Conservation (phyloP, 164 flowering plant genomes). For the Litsea cubeba region DNA sequence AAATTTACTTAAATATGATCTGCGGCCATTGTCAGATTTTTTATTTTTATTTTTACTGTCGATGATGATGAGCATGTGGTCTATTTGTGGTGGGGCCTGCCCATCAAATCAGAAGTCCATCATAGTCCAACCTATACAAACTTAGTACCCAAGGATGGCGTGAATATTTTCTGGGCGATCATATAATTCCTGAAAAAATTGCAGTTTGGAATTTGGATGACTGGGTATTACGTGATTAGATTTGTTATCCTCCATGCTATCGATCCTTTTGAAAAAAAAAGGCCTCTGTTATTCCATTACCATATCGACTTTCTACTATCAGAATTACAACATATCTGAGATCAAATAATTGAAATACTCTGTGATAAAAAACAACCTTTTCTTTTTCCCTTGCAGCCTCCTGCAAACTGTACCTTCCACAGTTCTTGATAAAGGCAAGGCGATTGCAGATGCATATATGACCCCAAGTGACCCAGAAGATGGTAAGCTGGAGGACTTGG, state of each 20-base stretch:
- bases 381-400: conserved; percentile 38
- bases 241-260: not conserved
- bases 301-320: too few species aligned
- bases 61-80: not conserved
- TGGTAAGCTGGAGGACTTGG: conserved; percentile 32
- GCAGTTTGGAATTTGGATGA: too few species aligned
- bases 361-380: not conserved
- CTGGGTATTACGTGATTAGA: too few species aligned
- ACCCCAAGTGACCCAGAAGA: conserved; percentile 18
- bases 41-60: not conserved
- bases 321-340: too few species aligned
- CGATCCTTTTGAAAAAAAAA: not conserved
- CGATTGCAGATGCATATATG: conserved; percentile 69
- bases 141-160: too few species aligned
- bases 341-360: not conserved
- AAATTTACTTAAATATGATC: too few species aligned
- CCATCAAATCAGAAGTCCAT: too few species aligned
- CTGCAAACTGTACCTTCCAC: conserved; percentile 75
- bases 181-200: too few species aligned
- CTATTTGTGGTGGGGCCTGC: not conserved
- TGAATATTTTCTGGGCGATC: too few species aligned
- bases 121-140: too few species aligned
- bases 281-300: too few species aligned
- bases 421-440: conserved; percentile 63
- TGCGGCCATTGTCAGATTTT: not conserved